Base-by-base conservation (phyloP, 2,329 filamentous ascomycete genomes). In the Aspergillus latus region DNA sequence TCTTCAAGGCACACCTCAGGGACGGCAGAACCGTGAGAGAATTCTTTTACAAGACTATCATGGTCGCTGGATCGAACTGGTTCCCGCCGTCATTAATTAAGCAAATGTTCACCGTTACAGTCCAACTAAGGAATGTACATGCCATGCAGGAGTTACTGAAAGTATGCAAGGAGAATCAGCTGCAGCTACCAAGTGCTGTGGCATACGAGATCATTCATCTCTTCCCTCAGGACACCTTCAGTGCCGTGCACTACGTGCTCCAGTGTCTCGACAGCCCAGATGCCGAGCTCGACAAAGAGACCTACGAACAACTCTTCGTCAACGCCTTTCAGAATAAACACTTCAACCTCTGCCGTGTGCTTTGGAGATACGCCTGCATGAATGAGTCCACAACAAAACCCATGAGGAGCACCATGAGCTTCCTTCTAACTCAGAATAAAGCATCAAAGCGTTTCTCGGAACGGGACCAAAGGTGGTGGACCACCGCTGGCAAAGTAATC, bases 321-420 rank as follows among this genome's bases (percentile, higher is more conserved):
- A 62, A 71, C n/a, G 77, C 76, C 5, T 77, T 71, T 69, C 66
- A 65, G 16, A 59, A 57, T 44, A 66, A 65, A 21, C 61, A 66
- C 36, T 75, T 74, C 59, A 81, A 80, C 52, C 63, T 76, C 9
- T 75, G 73, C 49, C 74, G 74, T 8, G 76, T 80, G 8, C 58
- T 81, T 5, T 81, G 79, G 79, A 68, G 69, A 58, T 78, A 79
- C 64, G 75, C 77, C 5, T 80, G 78, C 59, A 67, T 79, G 54
- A 50, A 69, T 13, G 66, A 66, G 7, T 40, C 46, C 9, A 72
- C 73, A 9, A 74, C 66, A n/a, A 57, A 57, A 28, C 59, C 60
- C 4, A 78, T 78, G 71, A 68, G 66, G 49, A 56, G 67, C 26
- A 53, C 62, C 6, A 67, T 78, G 5, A 48, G 66, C 26, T 57